These are phyloP conservation scores for Sarocladium brachiariae DNA, from an alignment of 2,329 filamentous ascomycete genomes.

Conservation along the genomic window DNA sequence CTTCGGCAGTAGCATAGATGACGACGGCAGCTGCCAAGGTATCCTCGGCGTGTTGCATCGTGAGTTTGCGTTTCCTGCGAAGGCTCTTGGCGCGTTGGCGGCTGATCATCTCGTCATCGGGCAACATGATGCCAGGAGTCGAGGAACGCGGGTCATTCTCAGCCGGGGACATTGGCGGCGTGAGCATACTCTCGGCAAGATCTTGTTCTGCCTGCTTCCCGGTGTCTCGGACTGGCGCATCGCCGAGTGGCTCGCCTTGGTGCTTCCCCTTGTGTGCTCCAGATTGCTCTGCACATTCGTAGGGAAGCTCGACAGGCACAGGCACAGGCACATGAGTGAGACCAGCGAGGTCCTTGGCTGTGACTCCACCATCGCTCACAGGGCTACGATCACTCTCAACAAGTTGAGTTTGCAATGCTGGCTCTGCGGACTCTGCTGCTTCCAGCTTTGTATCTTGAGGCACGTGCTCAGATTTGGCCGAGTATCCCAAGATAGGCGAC, in stretches of 20 bases:
- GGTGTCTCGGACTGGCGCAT: no score
- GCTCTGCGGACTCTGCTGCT: neutral
- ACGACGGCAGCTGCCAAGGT: slow-evolving; percentile 47
- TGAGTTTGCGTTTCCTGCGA: slow-evolving; percentile 37
- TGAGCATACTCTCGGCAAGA: neutral
- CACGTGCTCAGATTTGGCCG: neutral
- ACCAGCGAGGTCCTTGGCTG: neutral
- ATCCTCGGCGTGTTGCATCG: slow-evolving; percentile 43
- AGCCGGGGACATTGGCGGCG: slow-evolving; percentile 4
- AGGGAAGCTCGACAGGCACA: neutral
- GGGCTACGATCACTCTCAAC: neutral
- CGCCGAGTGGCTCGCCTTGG: neutral
- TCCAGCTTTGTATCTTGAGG: neutral
- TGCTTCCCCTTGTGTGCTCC: neutral
- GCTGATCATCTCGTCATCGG: slow-evolving; percentile 30
- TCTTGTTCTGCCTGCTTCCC: neutral
- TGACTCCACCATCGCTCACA: neutral
- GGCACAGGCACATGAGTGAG: neutral
- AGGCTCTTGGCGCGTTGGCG: slow-evolving; percentile 36
- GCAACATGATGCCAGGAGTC: slow-evolving; percentile 42
- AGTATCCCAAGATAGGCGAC: slow-evolving; percentile 1
- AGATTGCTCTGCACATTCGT: no score
- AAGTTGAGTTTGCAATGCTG: neutral
- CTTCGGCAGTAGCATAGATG: slow-evolving; percentile 44
- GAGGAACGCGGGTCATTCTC: slow-evolving; percentile 23